Base-by-base conservation (phyloP, 768 basidiomycete species). In the Ramaria rubella region DNA sequence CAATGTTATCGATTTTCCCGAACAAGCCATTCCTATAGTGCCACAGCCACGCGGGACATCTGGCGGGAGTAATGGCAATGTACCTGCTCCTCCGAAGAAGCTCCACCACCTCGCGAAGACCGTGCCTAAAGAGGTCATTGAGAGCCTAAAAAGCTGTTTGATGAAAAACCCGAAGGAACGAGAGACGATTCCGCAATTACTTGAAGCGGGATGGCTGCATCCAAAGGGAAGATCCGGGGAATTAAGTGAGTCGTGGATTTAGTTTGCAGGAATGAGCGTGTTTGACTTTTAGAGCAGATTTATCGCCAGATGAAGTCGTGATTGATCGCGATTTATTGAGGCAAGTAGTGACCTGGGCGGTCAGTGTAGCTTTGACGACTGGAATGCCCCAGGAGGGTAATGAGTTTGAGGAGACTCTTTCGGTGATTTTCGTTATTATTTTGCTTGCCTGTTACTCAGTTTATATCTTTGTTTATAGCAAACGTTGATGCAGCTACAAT, bases 151-250 rank as follows among this genome's bases (percentile, higher is more conserved):
- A 71, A 81, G 79, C 57, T 99, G 95, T 68, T 70, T 97, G 62
- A 73, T 73, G 52, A 81, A 91, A 59, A 78, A 81, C 63, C 84
- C 92, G 29, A 95, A 94, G 69, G 82, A 87, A 62, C 75, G 95
- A 26, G 82, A 86, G 62, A 86, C 90, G 5, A 97, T 98, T 59
- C 90, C 91, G 2, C 83, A 94, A 65, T 71, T 99, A 65, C 67
- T 97, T 63, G 80, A 82, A 49, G 83, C 94, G 63, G 82, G 82
- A 55, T 95, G 94, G 86, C 66, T 94, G 52, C 34, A 60, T 34
- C 55, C 55, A 1, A 56, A 56, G 46, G 55, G 55, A 21, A 45
- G 55, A 19, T 30, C 24, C 23, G 42, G 55, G 26, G 55, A 56
- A 21, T 34, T 56, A 19, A 34, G 55, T 56, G 21, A 5, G 43